Evolutionary conservation across 352 stramenopile species (phyloP).

Genomic region (Halophytophthora polymorphica): DNA sequence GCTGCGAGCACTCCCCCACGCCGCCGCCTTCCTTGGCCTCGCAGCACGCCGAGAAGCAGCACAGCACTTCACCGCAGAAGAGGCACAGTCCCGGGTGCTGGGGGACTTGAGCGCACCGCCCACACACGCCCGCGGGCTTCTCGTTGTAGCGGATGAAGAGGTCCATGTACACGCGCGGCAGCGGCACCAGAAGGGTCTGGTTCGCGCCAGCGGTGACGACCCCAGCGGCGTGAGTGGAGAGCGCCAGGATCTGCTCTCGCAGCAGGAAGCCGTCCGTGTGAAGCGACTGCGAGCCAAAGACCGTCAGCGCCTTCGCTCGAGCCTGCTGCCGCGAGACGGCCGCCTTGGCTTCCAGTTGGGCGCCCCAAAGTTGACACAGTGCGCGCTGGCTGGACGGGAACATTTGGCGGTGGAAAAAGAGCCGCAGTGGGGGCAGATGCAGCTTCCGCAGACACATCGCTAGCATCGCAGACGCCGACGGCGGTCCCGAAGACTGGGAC

Average conservation of each 20-base stretch:
- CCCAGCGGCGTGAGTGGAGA: conserved; percentile 21
- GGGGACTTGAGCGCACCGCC: conserved; percentile 53
- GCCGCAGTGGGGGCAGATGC: conserved; percentile 61
- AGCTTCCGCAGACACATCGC: conserved; percentile 49
- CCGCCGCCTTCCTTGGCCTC: conserved; percentile 42
- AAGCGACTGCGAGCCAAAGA: conserved; percentile 3
- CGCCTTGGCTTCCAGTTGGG: conserved; percentile 69
- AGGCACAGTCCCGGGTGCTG: conserved; percentile 76
- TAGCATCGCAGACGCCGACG: conserved; percentile 24
- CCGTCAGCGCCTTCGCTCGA: conserved; percentile 15
- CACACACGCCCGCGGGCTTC: conserved; percentile 51
- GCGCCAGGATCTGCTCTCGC: conserved; percentile 24
- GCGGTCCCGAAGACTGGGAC: conserved; percentile 4
- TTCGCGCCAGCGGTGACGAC: conserved; percentile 10
- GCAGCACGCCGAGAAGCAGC: conserved; percentile 76
- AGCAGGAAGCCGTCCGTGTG: conserved; percentile 18
- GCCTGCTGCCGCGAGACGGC: conserved; percentile 49
- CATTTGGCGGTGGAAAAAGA: conserved; percentile 63
- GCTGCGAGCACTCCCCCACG: conserved; percentile 74
- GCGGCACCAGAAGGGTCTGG: conserved; percentile 30
- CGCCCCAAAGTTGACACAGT: conserved; percentile 70
- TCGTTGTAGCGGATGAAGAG: conserved; percentile 80
- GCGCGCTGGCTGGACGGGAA: conserved; percentile 55
- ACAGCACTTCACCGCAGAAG: conserved; percentile 70
- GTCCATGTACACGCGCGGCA: conserved; percentile 80